Conservation (phyloP, 1,284 basidiomycete genomes). For the Gomphus bonarii region DNA sequence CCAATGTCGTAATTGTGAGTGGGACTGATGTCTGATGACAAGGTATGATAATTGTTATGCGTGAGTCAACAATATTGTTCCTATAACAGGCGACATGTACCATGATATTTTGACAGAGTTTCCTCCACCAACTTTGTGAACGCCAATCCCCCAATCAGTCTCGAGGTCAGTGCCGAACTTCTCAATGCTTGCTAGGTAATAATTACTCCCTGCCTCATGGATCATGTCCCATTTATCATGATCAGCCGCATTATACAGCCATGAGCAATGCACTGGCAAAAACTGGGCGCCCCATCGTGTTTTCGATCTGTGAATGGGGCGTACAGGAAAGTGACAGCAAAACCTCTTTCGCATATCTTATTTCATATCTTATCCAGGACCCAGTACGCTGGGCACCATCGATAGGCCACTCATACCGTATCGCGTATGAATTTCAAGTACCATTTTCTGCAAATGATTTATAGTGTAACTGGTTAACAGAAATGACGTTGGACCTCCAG, state of each 20-base stretch:
- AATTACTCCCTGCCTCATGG: slow-evolving; percentile 6
- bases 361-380: slow-evolving; percentile 16
- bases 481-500: slow-evolving; percentile 38
- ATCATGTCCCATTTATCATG: background rate
- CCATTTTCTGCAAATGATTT: background rate
- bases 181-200: background rate
- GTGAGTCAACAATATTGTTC: background rate
- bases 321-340: slow-evolving; percentile 18
- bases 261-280: slow-evolving; percentile 42
- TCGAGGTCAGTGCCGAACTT: slow-evolving; percentile 11
- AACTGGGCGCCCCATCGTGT: slow-evolving; percentile 38
- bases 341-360: background rate
- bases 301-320: slow-evolving; percentile 48
- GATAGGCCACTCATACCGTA: slow-evolving; percentile 41
- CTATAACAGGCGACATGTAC: background rate
- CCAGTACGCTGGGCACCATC: slow-evolving; percentile 36
- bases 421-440: slow-evolving; percentile 25
- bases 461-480: slow-evolving; percentile 17
- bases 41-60: slow-evolving; percentile 40
- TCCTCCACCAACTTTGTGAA: slow-evolving; percentile 35
- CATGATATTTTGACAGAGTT: slow-evolving; percentile 15
- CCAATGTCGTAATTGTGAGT: slow-evolving; percentile 2
- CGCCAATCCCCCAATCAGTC: slow-evolving; percentile 28
- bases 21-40: slow-evolving; percentile 4
- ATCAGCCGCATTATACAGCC: slow-evolving; percentile 31